phyloP scores from a whole-genome alignment of 2,329 filamentous ascomycete genomes.

The Fusarium acutatum region DNA sequence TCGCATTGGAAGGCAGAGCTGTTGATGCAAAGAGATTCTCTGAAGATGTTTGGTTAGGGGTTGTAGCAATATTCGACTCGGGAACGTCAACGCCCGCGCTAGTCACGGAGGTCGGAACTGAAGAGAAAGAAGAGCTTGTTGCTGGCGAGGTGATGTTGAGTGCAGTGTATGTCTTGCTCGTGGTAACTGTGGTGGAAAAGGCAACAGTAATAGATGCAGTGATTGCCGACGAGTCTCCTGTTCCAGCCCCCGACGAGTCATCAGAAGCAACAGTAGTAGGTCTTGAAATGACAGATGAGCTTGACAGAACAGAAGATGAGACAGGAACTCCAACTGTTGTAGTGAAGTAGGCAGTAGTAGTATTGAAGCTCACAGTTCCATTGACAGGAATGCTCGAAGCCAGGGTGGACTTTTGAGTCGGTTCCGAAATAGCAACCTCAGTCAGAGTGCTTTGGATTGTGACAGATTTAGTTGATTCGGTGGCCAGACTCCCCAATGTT shows the following conservation, averaged over 20 bases:
- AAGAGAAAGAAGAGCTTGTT: slow-evolving; percentile 3
- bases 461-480: not conserved
- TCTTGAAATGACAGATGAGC: not conserved
- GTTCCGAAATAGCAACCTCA: not conserved
- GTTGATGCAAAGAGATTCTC: slow-evolving; percentile 4
- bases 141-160: not conserved
- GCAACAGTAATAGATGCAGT: not conserved
- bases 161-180: not conserved
- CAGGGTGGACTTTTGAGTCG: not conserved
- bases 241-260: not conserved
- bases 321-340: not conserved
- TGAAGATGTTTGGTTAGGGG: not conserved
- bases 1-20: slow-evolving; percentile 7
- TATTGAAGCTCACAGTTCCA: not conserved
- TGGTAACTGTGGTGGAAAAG: not conserved
- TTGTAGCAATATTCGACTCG: not conserved
- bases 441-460: not conserved
- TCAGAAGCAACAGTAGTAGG: not conserved
- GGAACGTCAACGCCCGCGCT: not conserved
- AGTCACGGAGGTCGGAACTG: not conserved
- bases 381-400: not conserved
- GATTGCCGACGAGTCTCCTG: not conserved
- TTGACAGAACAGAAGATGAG: not conserved
- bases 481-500: not conserved
- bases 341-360: slow-evolving; percentile 6